Percentiles rank a stretch among this genome's conserved stretches.
Conservation (phyloP, 257 asterid species). For the Euphrasia confusa region DNA sequence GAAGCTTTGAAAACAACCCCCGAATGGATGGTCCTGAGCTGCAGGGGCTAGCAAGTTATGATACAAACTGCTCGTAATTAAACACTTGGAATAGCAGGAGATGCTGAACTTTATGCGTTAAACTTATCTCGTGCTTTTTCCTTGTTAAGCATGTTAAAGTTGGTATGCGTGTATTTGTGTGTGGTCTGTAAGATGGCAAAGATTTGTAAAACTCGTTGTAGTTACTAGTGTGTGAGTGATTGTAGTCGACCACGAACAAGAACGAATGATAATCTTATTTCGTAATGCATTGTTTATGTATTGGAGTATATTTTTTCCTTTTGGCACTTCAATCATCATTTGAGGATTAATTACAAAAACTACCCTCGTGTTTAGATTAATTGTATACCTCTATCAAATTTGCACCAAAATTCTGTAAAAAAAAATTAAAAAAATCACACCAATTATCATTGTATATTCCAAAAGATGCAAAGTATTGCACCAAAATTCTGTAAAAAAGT, state of each 20-base stretch:
- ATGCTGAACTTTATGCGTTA: constrained; percentile 21
- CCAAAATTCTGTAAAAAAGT: too few species aligned
- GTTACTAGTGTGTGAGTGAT: constrained; percentile 24
- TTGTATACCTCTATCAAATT: neutral
- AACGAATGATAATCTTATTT: constrained; percentile 9
- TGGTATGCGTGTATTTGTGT: constrained; percentile 11
- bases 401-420: neutral
- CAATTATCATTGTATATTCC: constrained; percentile 6
- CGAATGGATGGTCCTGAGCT: constrained; percentile 88
- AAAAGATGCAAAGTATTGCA: neutral
- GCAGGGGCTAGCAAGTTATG: constrained; percentile 84
- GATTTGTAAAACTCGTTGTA: constrained; percentile 26
- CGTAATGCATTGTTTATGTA: constrained; percentile 15
- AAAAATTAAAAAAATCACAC: constrained; percentile 14
- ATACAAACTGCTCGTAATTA: constrained; percentile 60
- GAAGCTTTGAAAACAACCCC: constrained; percentile 81
- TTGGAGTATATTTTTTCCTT: constrained; percentile 2
- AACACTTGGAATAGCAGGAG: constrained; percentile 6
- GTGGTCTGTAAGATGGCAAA: constrained; percentile 28
- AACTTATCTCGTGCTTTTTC: constrained; percentile 23
- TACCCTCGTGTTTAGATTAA: neutral
- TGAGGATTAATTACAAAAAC: neutral
- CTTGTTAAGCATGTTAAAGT: constrained; percentile 25
- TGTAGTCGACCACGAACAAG: constrained; percentile 18
- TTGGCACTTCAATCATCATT: neutral